Percentiles rank a stretch among this genome's conserved stretches.
phyloP scores from a whole-genome alignment of 345 rosid genomes.

The Acer saccharum region DNA sequence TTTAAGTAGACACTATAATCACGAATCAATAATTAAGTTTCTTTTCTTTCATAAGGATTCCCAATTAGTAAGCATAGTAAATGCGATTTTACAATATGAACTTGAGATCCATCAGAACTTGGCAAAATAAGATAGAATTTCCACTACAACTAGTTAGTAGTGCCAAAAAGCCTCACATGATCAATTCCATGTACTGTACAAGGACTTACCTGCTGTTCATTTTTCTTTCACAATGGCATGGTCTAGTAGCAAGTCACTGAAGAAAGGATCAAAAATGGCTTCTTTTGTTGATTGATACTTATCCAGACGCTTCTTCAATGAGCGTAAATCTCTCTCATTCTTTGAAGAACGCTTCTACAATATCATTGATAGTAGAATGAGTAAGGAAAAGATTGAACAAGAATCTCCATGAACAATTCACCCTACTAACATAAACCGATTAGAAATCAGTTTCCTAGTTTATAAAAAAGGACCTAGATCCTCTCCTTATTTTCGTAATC shows the following conservation, averaged over 20 bases:
- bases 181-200: constrained; percentile 5
- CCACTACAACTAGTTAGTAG: background rate
- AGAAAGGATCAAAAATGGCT: constrained; percentile 74
- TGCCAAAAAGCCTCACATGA: background rate
- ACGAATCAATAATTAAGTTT: too few species aligned
- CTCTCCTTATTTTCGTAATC: too few species aligned
- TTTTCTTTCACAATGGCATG: constrained; percentile 14
- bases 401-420: background rate
- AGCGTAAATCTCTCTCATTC: constrained; percentile 71
- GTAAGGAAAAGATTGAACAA: too few species aligned
- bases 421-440: background rate
- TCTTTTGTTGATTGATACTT: constrained; percentile 78
- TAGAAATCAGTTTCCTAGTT: background rate
- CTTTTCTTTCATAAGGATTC: too few species aligned
- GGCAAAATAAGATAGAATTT: background rate
- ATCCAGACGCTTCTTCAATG: constrained; percentile 80
- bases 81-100: too few species aligned
- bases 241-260: constrained; percentile 52
- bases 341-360: constrained; percentile 67
- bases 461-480: too few species aligned
- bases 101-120: too few species aligned
- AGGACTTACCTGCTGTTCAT: background rate
- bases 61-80: too few species aligned
- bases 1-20: too few species aligned
- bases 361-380: background rate